These are phyloP conservation scores for Phlebiopsis gigantea DNA, from an alignment of 768 basidiomycete species.

Conservation along the genomic window DNA sequence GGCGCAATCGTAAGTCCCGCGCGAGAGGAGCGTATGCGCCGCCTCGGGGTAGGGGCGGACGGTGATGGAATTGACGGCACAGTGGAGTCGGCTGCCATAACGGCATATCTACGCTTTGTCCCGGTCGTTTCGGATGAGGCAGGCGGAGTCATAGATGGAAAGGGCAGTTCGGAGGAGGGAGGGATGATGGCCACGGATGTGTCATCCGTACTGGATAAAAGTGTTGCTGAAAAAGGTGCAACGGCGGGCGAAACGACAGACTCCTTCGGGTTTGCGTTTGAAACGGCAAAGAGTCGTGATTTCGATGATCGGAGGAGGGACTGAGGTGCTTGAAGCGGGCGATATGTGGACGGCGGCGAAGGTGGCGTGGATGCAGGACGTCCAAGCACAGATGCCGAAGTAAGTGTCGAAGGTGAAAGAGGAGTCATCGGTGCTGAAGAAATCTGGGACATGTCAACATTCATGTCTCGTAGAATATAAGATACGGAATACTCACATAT, in stretches of 20 bases:
- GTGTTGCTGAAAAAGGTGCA: slow-evolving; percentile 25
- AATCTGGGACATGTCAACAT: slow-evolving; percentile 20
- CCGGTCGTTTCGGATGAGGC: slow-evolving; percentile 43
- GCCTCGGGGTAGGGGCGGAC: slow-evolving; percentile 31
- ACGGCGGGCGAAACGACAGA: slow-evolving; percentile 21
- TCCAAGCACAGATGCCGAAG: slow-evolving; percentile 12
- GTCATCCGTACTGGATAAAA: slow-evolving; percentile 12
- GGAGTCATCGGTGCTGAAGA: slow-evolving; percentile 20
- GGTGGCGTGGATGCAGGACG: slow-evolving; percentile 13
- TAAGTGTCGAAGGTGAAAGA: slow-evolving; percentile 25
- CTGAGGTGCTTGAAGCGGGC: slow-evolving; percentile 7
- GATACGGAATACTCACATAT: slow-evolving; percentile 26
- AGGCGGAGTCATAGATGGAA: slow-evolving; percentile 8
- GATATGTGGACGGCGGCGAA: slow-evolving; percentile 15
- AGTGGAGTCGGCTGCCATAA: slow-evolving; percentile 66
- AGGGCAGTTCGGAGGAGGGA: slow-evolving; percentile 12
- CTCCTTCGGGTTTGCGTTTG: slow-evolving; percentile 27
- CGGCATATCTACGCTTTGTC: slow-evolving; percentile 69
- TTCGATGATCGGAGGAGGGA: slow-evolving; percentile 24
- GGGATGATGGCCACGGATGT: slow-evolving; percentile 3
- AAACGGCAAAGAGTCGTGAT: slow-evolving; percentile 21
- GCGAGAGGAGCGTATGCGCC: slow-evolving; percentile 53
- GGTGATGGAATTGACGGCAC: slow-evolving; percentile 29
- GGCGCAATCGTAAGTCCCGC: slow-evolving; percentile 27
- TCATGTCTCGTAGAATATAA: slow-evolving; percentile 4